These are phyloP conservation scores for Deakozyma indianensis DNA, from an alignment of 805 yeast species.

Conservation along the genomic window DNA sequence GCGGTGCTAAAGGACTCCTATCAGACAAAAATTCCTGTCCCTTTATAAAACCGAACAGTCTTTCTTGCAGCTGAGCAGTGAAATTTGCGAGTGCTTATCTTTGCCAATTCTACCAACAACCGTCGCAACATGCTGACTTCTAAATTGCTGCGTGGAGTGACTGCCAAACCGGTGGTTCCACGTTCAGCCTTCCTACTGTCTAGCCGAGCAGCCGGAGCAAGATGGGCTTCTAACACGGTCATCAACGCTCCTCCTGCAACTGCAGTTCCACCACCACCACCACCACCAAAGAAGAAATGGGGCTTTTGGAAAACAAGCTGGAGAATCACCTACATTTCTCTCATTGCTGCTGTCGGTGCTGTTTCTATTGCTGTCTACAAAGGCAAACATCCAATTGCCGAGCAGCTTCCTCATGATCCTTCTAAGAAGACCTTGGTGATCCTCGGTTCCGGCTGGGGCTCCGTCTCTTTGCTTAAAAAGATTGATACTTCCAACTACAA, in stretches of 20 bases:
- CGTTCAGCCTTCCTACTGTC: too few relatives aligned
- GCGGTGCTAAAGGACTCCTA: too few relatives aligned
- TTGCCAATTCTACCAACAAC: too few relatives aligned
- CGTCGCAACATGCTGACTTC: not conserved
- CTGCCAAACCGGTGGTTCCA: too few relatives aligned
- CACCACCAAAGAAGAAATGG: constrained; percentile 7
- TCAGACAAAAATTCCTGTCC: too few relatives aligned
- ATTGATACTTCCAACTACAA: constrained; percentile 79
- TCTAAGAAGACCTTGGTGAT: constrained; percentile 61
- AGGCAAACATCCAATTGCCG: constrained; percentile 20
- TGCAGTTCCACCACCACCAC: not conserved
- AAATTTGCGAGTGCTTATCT: too few relatives aligned
- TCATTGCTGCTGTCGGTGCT: constrained; percentile 38
- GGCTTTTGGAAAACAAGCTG: constrained; percentile 27
- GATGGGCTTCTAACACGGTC: too few relatives aligned
- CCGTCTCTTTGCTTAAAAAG: constrained; percentile 69
- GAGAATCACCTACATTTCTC: constrained; percentile 36
- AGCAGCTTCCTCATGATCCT: constrained; percentile 33
- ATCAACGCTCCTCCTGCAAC: too few relatives aligned
- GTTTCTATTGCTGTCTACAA: constrained; percentile 36
- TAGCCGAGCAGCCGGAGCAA: too few relatives aligned
- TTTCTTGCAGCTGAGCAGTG: too few relatives aligned
- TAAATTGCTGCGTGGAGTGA: too few relatives aligned
- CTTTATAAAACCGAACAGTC: too few relatives aligned
- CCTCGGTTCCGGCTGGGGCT: constrained; percentile 83